Evolutionary conservation across 345 rosid species (phyloP), one percentile per base, ranked within the genome.

Genomic region (Citrus glauca): DNA sequence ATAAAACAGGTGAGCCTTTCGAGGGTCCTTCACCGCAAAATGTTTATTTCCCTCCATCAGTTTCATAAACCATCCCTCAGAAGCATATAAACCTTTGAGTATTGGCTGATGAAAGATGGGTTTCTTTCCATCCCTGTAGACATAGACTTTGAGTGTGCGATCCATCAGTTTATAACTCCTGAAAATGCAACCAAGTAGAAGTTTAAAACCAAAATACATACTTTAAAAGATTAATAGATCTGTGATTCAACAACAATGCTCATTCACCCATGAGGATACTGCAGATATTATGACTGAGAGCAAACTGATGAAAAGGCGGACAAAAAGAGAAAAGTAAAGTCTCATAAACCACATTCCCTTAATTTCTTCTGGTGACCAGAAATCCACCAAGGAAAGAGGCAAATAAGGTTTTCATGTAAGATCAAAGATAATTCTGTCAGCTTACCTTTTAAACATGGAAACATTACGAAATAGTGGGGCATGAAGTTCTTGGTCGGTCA

Each of bases 31-130:
- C 67, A 91, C 98, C 19, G 85, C 73, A 78, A 85, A 92, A 69
- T 38, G 97, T 79, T 86, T 92, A 77, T 84, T 92, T 73, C 89
- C 91, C 87, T 90, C 94, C 98, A 93, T 88, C 81, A 93, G 87
- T 85, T 93, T 96, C 99, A 96, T 96, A 80, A 96, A 96, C 99
- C 99, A 96, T 69, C 99, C 99, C 59, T 96, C 99, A 4, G 99
- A 96, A 66, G 98, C 99, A 83, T 96, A 93, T 74, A 96, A 80
- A 77, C 99, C 99, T 86, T 94, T 96, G 25, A 96, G 89, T 87
- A 93, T 85, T 6, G 98, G 98, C 48, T 85, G 84, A 78, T 96
- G 99, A 79, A 96, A 96, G 72, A 92, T 89, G 6, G 99, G 99
- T 33, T 86, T 93, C 71, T 61, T 88, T 40, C 99, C 99, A n/a